Conservation (phyloP, 2,329 filamentous ascomycete species). For the Colletotrichum godetiae region DNA sequence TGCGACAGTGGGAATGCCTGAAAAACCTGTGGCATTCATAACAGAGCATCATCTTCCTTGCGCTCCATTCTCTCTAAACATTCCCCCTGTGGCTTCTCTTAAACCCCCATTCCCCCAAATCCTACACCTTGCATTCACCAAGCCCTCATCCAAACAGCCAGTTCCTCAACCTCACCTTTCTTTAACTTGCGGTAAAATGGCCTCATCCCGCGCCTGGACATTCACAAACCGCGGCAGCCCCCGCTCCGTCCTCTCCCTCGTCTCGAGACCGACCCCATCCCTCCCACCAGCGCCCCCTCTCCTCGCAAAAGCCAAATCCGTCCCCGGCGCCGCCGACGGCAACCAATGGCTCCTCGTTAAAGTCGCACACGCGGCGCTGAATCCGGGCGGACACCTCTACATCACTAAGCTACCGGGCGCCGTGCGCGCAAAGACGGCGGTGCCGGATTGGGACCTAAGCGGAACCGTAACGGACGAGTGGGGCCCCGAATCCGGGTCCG, state of each 20-base stretch:
- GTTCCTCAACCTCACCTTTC: not conserved
- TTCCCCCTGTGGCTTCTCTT: not conserved
- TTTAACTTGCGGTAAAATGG: not conserved
- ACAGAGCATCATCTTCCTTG: not conserved
- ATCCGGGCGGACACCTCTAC: constrained; percentile 55
- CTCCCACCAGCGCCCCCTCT: constrained; percentile 42
- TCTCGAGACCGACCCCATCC: constrained; percentile 37
- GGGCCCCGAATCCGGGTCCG: constrained; percentile 37
- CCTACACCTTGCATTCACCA: no score
- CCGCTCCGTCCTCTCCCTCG: constrained; percentile 41
- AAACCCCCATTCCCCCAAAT: no score
- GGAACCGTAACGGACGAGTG: constrained; percentile 52
- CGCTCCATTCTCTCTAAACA: not conserved
- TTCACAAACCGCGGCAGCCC: constrained; percentile 44
- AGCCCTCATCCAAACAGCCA: not conserved
- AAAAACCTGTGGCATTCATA: not conserved
- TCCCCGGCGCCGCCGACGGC: constrained; percentile 37
- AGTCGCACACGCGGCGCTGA: constrained; percentile 56
- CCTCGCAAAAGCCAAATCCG: constrained; percentile 41
- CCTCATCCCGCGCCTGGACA: constrained; percentile 42
- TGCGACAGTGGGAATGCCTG: not conserved
- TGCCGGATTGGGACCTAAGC: constrained; percentile 57
- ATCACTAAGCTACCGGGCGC: constrained; percentile 54
- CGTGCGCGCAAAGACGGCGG: constrained; percentile 47
- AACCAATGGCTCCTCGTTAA: constrained; percentile 52